Evolutionary conservation across 495 filamentous ascomycete genomes (phyloP), one percentile per base, ranked within the genome.

Genomic region (Daldinia bambusicola): DNA sequence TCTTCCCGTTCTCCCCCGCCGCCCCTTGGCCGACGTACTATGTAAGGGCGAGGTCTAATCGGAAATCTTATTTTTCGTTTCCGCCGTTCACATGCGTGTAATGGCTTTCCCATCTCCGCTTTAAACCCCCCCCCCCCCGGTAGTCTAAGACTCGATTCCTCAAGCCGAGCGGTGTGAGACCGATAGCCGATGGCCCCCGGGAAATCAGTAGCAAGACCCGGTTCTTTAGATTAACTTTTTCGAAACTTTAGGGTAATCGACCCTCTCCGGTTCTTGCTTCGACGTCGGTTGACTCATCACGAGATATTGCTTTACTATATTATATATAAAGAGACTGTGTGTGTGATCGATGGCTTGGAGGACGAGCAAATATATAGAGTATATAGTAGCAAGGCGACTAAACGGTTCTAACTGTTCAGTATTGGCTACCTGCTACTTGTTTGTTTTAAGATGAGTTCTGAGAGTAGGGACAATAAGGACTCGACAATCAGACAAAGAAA

Each of bases 141-240:
- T 31, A 2, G 50, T 30, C 5, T 45, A 18, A 40, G 30, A n/a
- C 43, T 66, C 10, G 20, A 32, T 22, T 10, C 9, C 30, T 36
- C 26, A 26, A 55, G 60, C 38, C 36, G 32, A 43, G 55, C 30
- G 55, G 45, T 53, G 55, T 36, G 12, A 55, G 12, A 8, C 60
- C 67, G 55, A 64, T 64, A 70, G 61, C 67, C 61, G 61, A 61
- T n/a, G 53, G 60, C 4, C 16, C 30, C 53, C 53, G 32, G 32
- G 16, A 18, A 14, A 37, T 2, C 9, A 51, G 20, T 20, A 1
- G 37, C 16, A 37, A 22, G 31, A 4, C 2, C 18, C 7, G 5
- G 2, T 22, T 48, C 7, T 48, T 48, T 26, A 26, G 9, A 5
- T 7, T 48, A 48, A 9, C 22, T 48, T 5, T 48, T 22, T 18